Percentiles rank a stretch among this genome's conserved stretches.
Conservation (phyloP, 768 basidiomycete species). For the Trametes gibbosa region DNA sequence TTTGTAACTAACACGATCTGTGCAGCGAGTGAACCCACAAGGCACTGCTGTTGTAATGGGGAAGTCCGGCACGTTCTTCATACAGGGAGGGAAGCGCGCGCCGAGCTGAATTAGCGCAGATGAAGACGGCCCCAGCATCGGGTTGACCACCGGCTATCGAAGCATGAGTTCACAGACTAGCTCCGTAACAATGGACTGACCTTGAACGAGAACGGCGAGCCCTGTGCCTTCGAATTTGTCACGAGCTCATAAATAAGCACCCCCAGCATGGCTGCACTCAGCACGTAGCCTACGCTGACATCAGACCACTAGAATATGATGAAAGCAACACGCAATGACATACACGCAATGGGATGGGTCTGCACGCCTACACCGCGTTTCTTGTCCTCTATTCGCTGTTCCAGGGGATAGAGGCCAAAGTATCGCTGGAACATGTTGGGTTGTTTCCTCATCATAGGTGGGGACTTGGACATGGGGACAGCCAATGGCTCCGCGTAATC, state of each 20-base stretch:
- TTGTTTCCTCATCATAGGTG: not conserved
- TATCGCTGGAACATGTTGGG: conserved; percentile 21
- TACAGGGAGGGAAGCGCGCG: conserved; percentile 91
- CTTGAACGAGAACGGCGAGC: conserved; percentile 83
- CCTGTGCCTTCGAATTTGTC: conserved; percentile 70
- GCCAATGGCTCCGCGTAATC: conserved; percentile 64
- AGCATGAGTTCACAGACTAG: not conserved
- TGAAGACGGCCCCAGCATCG: conserved; percentile 87
- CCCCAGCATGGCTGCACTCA: conserved; percentile 65
- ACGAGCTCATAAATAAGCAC: conserved; percentile 86
- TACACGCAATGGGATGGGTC: conserved; percentile 74
- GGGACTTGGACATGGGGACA: conserved; percentile 23
- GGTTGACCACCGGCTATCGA: conserved; percentile 72
- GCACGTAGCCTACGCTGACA: conserved; percentile 51
- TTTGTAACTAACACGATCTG: conserved; percentile 10
- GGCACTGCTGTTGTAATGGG: conserved; percentile 53
- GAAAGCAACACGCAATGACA: conserved; percentile 21
- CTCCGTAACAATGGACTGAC: conserved; percentile 34
- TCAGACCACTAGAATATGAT: not conserved
- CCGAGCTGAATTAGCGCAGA: conserved; percentile 84
- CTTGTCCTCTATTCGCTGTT: conserved; percentile 87
- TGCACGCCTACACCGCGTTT: conserved; percentile 83
- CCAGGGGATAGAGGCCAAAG: conserved; percentile 48
- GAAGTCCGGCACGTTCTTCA: conserved; percentile 66
- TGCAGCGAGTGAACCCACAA: conserved; percentile 43